A percentile compares a stretch with the other conserved stretches of the same genome.
phyloP scores from a whole-genome alignment of 2,329 filamentous ascomycete species.

The Pseudogymnoascus sp. region DNA sequence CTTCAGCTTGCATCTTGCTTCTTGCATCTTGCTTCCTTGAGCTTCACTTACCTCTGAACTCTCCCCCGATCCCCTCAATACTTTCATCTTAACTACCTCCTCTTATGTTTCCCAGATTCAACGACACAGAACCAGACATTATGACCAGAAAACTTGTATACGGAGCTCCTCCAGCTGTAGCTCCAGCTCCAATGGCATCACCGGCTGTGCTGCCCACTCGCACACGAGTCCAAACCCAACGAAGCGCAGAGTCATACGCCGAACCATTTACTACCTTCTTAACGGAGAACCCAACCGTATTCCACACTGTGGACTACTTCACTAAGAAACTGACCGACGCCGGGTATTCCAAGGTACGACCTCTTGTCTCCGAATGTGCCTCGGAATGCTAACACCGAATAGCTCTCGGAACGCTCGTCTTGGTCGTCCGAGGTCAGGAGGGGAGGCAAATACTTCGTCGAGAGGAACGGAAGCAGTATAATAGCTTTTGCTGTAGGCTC shows the following conservation, averaged over 20 bases:
- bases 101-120: slow-evolving; percentile 1
- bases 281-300: slow-evolving; percentile 84
- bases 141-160: slow-evolving; percentile 2
- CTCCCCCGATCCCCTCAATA: neutral
- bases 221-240: neutral
- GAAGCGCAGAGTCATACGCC: slow-evolving; percentile 57
- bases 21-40: neutral
- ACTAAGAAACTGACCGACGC: slow-evolving; percentile 60
- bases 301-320: slow-evolving; percentile 79
- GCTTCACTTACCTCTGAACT: neutral
- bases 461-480: slow-evolving; percentile 76
- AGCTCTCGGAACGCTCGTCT: slow-evolving; percentile 69
- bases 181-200: slow-evolving; percentile 12
- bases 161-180: slow-evolving; percentile 15
- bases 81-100: neutral
- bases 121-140: neutral
- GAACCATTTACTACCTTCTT: slow-evolving; percentile 83
- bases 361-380: neutral
- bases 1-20: slow-evolving; percentile 3
- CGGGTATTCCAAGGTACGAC: slow-evolving; percentile 63
- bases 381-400: slow-evolving; percentile 17
- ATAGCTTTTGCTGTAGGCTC: slow-evolving; percentile 80
- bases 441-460: slow-evolving; percentile 83
- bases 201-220: neutral
- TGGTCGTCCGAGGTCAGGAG: slow-evolving; percentile 67